Evolutionary conservation across 1,284 basidiomycete species (phyloP), one percentile per base, ranked within the genome.

Genomic region (Ustilago shanxiensis): DNA sequence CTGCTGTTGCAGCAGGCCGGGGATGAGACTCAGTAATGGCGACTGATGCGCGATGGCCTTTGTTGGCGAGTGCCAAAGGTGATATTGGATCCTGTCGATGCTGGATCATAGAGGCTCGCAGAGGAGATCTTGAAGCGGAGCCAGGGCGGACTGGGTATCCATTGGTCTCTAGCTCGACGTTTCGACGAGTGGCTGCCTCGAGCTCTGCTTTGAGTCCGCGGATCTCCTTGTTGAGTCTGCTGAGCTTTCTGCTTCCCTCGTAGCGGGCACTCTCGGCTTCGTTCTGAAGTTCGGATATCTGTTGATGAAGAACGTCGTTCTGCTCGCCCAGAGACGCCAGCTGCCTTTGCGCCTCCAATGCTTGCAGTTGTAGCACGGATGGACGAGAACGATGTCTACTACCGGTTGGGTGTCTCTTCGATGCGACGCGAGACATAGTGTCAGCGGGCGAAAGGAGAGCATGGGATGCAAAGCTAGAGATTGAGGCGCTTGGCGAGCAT

Each of bases 171-270:
- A 83, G 72, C 60, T 83, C 82, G 26, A 55, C 49, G 31, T 82
- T 83, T 35, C 82, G 73, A 10, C 56, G 45, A 14, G 72, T 78
- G 14, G 77, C 80, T 13, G 72, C 75, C 33, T 82, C 81, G 18
- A 83, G 65, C 59, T 82, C 82, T 31, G 64, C 78, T 44, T 74
- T 74, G 56, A 83, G 70, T 1, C 75, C 80, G 11, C 82, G 72
- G 18, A 83, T 77, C 69, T 83, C 82, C 41, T 71, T 67, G 51
- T 79, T 77, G 57, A 83, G 74, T 24, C 58, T 60, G 31, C 69
- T 64, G 24, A 82, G 73, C 51, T 55, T 72, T 35, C 72, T 71
- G 59, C 79, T 66, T 20, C 81, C 82, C 22, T 78, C 72, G 31
- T 33, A 49, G 6, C 80, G 73, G 5, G 79, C 76, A 35, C 57